Evolutionary conservation across 768 basidiomycete genomes (phyloP).

Genomic region (Hygrocybe punicea): DNA sequence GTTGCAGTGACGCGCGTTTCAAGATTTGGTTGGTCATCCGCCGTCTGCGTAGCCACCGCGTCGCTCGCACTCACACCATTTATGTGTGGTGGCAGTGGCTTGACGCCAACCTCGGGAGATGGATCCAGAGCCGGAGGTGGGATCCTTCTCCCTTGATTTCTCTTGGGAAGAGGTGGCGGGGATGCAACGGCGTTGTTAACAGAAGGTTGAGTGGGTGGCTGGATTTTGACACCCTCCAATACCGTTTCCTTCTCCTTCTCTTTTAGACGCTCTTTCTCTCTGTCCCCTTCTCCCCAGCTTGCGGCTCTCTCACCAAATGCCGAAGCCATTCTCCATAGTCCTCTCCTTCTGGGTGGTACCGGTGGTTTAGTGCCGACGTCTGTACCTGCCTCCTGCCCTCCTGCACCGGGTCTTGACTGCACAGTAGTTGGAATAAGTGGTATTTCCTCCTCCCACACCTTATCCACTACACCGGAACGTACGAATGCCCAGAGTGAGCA

Average conservation of each 20-base stretch:
- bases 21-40: not conserved
- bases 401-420: constrained; percentile 18
- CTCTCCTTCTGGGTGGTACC: constrained; percentile 58
- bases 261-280: constrained; percentile 23
- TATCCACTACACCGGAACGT: constrained; percentile 74
- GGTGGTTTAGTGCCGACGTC: constrained; percentile 48
- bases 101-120: not conserved
- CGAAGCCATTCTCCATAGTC: constrained; percentile 67
- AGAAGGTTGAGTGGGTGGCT: constrained; percentile 28
- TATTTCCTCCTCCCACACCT: constrained; percentile 83
- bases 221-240: constrained; percentile 20
- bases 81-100: not conserved
- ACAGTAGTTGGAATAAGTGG: constrained; percentile 37
- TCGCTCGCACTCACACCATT: not conserved
- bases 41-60: not conserved
- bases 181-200: constrained; percentile 21
- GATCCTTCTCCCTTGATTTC: constrained; percentile 38
- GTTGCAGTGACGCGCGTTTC: too few species aligned
- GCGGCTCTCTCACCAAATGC: constrained; percentile 57
- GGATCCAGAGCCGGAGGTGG: not conserved
- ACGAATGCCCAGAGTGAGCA: constrained; percentile 90
- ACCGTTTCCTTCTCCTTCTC: constrained; percentile 9
- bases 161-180: constrained; percentile 52
- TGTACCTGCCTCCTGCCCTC: not conserved
- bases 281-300: constrained; percentile 48